A percentile compares a stretch with the other conserved stretches of the same genome.
Evolutionary conservation across 2,329 filamentous ascomycete species (phyloP).

Genomic region (Thyridium curvatum): DNA sequence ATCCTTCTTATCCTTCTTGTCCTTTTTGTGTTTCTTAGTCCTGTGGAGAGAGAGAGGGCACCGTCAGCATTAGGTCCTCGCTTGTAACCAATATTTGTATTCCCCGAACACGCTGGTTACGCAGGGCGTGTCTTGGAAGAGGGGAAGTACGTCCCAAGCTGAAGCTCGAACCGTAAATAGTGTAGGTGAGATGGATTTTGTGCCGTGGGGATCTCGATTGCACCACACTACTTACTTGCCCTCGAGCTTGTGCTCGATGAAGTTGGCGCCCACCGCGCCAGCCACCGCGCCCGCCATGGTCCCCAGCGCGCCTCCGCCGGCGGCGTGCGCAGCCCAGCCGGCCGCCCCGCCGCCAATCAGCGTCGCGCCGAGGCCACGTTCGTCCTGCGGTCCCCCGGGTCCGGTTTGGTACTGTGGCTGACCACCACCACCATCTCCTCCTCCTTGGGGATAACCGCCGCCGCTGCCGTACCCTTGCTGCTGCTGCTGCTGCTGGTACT

Average conservation of each 20-base stretch:
- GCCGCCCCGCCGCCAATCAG: conserved; percentile 46
- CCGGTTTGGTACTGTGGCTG: conserved; percentile 12
- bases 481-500: conserved; percentile 15
- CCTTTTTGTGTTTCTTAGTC: conserved; percentile 3
- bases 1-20: conserved; percentile 12
- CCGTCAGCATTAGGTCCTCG: too few relatives aligned
- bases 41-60: too few relatives aligned
- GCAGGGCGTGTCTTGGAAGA: too few relatives aligned
- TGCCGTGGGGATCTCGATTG: too few relatives aligned
- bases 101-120: too few relatives aligned
- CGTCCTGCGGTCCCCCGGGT: conserved; percentile 27
- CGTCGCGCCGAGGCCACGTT: conserved; percentile 50
- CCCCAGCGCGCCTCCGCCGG: conserved; percentile 44
- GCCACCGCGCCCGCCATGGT: conserved; percentile 43
- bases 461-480: conserved; percentile 6
- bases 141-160: too few relatives aligned
- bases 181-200: too few relatives aligned
- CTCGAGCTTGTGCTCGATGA: conserved; percentile 30
- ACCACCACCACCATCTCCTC: conserved; percentile 1
- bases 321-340: conserved; percentile 46
- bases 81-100: too few relatives aligned
- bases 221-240: too few relatives aligned
- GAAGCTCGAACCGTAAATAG: too few relatives aligned
- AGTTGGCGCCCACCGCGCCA: conserved; percentile 49
- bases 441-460: too few relatives aligned